phyloP scores from a whole-genome alignment of 148 eudicot genomes.

The Vaccinium macrocarpon region DNA sequence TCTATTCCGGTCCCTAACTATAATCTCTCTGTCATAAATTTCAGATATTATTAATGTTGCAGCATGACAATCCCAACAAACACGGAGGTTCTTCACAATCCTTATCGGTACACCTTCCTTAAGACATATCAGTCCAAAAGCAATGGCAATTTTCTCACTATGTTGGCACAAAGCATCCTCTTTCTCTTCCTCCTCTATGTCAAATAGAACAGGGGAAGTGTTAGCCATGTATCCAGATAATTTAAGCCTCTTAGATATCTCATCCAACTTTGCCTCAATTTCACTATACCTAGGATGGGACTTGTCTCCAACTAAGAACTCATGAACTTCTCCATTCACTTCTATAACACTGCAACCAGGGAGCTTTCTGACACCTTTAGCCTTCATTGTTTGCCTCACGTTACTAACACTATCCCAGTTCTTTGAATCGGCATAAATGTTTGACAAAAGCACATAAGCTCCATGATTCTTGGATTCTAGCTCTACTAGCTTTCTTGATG shows the following conservation, averaged over 20 bases:
- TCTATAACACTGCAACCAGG: slow-evolving; percentile 20
- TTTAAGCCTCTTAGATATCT: slow-evolving; percentile 13
- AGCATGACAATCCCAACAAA: slow-evolving; percentile 20
- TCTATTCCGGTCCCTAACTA: slow-evolving; percentile 15
- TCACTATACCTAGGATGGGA: slow-evolving; percentile 13
- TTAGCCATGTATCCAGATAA: slow-evolving; percentile 12
- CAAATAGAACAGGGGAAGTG: slow-evolving; percentile 11
- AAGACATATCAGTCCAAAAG: slow-evolving; percentile 17
- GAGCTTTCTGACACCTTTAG: slow-evolving; percentile 11
- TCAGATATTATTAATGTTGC: slow-evolving; percentile 9
- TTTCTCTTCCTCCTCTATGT: slow-evolving; percentile 19
- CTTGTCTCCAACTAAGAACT: slow-evolving; percentile 13
- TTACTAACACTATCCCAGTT: slow-evolving; percentile 17
- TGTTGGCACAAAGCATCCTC: slow-evolving; percentile 18
- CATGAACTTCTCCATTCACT: slow-evolving; percentile 15
- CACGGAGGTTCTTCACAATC: slow-evolving; percentile 20
- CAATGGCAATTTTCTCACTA: slow-evolving; percentile 19
- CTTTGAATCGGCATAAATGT: slow-evolving; percentile 19
- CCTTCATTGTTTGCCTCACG: slow-evolving; percentile 17
- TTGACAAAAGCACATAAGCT: slow-evolving; percentile 15
- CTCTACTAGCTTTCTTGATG: slow-evolving; percentile 12
- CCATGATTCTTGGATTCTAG: slow-evolving; percentile 16
- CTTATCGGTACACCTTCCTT: slow-evolving; percentile 16
- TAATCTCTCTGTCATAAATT: slow-evolving; percentile 13
- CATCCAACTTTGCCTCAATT: slow-evolving; percentile 19